A percentile compares a stretch with the other conserved stretches of the same genome.
phyloP scores from a whole-genome alignment of 2,329 filamentous ascomycete genomes.

The Cadophora malorum region DNA sequence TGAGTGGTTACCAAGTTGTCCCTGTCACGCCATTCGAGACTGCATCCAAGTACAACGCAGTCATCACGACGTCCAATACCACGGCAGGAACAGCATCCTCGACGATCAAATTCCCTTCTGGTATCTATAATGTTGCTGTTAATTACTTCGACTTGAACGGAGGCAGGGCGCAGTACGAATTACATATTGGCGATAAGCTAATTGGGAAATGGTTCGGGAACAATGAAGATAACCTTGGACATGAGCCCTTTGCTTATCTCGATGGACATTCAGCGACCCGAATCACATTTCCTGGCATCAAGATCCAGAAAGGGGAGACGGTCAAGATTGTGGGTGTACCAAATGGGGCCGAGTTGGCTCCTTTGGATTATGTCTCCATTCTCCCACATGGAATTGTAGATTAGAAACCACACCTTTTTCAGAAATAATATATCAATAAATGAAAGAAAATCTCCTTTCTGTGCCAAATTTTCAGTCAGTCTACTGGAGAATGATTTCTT shows the following conservation, averaged over 20 bases:
- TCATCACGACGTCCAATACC: slow-evolving; percentile 61
- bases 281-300: slow-evolving; percentile 61
- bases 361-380: slow-evolving; percentile 70
- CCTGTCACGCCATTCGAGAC: slow-evolving; percentile 63
- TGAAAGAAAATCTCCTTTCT: too few relatives aligned
- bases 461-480: too few relatives aligned
- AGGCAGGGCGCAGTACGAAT: slow-evolving; percentile 61
- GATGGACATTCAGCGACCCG: slow-evolving; percentile 71
- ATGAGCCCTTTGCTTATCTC: slow-evolving; percentile 62
- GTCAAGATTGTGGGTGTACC: slow-evolving; percentile 63
- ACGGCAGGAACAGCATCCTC: slow-evolving; percentile 57
- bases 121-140: slow-evolving; percentile 67
- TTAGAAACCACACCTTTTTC: slow-evolving; percentile 43
- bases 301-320: slow-evolving; percentile 56
- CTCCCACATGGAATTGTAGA: slow-evolving; percentile 64
- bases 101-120: slow-evolving; percentile 54
- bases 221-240: slow-evolving; percentile 63
- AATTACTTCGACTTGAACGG: slow-evolving; percentile 70
- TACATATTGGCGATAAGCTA: slow-evolving; percentile 58
- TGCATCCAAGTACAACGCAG: slow-evolving; percentile 60
- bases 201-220: slow-evolving; percentile 67
- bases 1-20: slow-evolving; percentile 62
- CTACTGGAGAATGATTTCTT: too few relatives aligned
- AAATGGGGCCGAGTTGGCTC: slow-evolving; percentile 67
- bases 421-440: too few relatives aligned